Evolutionary conservation across 1,284 basidiomycete genomes (phyloP).

Genomic region (Ceratorhiza oryzae-sativae): DNA sequence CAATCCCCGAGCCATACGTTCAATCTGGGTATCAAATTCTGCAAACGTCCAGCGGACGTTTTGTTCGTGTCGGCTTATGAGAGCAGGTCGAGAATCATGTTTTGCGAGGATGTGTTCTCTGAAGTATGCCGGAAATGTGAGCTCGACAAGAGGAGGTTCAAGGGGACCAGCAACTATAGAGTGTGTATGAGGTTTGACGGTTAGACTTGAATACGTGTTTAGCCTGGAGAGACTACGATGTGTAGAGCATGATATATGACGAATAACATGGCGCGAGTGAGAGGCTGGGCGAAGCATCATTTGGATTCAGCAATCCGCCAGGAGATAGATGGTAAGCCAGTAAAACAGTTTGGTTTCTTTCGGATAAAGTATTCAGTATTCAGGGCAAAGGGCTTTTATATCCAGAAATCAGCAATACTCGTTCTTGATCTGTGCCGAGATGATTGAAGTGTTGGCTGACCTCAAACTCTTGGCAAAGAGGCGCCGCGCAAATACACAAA

Average conservation of each 20-base stretch:
- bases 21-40: conserved; percentile 72
- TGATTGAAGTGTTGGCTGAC: neutral
- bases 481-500: neutral
- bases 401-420: neutral
- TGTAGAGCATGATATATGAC: neutral
- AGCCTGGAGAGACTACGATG: neutral
- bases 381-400: neutral
- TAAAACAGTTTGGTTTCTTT: no score
- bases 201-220: neutral
- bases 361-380: neutral
- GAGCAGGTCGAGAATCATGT: conserved; percentile 63
- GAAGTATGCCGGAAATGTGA: conserved; percentile 73
- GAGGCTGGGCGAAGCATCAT: conserved; percentile 2
- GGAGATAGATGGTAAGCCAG: neutral
- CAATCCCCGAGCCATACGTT: conserved; percentile 74
- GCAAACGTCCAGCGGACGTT: conserved; percentile 78
- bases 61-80: conserved; percentile 70
- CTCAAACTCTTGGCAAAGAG: neutral
- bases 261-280: neutral
- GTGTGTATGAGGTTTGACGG: conserved; percentile 11
- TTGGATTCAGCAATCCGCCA: neutral
- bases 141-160: conserved; percentile 64
- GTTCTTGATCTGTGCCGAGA: neutral
- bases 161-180: conserved; percentile 57
- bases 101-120: conserved; percentile 60